These are phyloP conservation scores for Blastobotrys attinorum DNA, from an alignment of 805 yeast genomes.

Conservation along the genomic window DNA sequence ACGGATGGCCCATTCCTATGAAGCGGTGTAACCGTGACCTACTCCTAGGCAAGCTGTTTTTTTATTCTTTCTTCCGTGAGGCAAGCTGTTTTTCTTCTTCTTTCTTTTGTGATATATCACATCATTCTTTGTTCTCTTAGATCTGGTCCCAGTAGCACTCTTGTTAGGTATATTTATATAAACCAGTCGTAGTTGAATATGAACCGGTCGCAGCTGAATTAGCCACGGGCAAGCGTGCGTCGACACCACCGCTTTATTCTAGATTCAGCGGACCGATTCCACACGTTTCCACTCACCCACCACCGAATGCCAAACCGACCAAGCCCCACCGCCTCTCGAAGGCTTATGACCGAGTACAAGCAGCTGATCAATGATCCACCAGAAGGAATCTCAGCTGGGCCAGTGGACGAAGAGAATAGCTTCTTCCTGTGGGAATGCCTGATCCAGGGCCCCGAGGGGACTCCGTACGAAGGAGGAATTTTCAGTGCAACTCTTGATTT, in stretches of 20 bases:
- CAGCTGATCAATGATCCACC: slow-evolving; percentile 82
- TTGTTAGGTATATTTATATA: too few relatives aligned
- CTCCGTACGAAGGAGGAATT: slow-evolving; percentile 83
- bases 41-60: background rate
- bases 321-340: slow-evolving; percentile 66
- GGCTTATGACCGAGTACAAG: slow-evolving; percentile 83
- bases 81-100: background rate
- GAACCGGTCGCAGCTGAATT: too few relatives aligned
- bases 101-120: background rate
- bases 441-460: slow-evolving; percentile 74
- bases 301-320: slow-evolving; percentile 1
- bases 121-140: too few relatives aligned
- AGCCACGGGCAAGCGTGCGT: too few relatives aligned
- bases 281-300: background rate
- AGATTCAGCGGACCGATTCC: background rate
- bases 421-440: slow-evolving; percentile 78
- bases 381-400: slow-evolving; percentile 94
- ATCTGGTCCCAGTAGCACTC: too few relatives aligned
- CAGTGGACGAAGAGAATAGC: slow-evolving; percentile 57
- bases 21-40: background rate
- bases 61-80: background rate
- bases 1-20: too few relatives aligned
- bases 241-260: too few relatives aligned
- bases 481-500: slow-evolving; percentile 67
- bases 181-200: too few relatives aligned